Base-by-base conservation (phyloP, 192 early-diverging fungal genomes). In the Geranomyces variabilis region DNA sequence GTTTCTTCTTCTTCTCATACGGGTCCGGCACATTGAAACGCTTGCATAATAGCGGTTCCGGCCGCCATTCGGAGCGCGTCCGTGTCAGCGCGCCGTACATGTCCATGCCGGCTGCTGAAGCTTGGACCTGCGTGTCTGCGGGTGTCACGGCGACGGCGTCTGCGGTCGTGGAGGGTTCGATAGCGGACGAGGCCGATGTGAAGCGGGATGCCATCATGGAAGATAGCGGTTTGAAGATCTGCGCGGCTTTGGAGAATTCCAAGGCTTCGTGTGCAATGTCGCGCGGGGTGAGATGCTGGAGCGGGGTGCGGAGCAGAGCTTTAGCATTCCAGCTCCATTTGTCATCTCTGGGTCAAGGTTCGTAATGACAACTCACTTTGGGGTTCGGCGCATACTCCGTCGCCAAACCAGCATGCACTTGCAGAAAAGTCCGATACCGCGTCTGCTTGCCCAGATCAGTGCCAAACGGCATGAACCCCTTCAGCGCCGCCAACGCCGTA, bases 401-500 rank as follows among this genome's bases (percentile, higher is more conserved):
- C 41, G 31, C 69, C 12, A 85, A 34, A 12, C 86, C 89, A n/a
- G 90, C 87, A 34, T 86, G 84, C 12, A 79, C 69, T 71, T 91
- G 84, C 28, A 95, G 61, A 73, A 89, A 95, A 1, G 81, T 58
- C 31, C 83, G 83, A 77, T 95, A 95, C 24, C 93, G 82, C 6
- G 51, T 77, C 69, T 94, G 93, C 60, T 94, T 95, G 0, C 82
- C 77, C 8, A 79, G 51, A 59, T 89, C 87, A 45, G 82, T 85
- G 15, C 80, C 82, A 80, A 93, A 95, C 0, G 93, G 93, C 67
- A 93, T 90, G 70, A 90, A 94, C 14, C 92, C 92, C 73, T 85
- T 85, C 15, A 94, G 66, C 0, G 92, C 91, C 0, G 85, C 82
- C 47, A 80, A 26, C 0, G 93, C 93, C 0, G 85, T 79, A n/a